Conservation (phyloP, 352 stramenopile genomes). For the Phytophthora pseudosyringae region DNA sequence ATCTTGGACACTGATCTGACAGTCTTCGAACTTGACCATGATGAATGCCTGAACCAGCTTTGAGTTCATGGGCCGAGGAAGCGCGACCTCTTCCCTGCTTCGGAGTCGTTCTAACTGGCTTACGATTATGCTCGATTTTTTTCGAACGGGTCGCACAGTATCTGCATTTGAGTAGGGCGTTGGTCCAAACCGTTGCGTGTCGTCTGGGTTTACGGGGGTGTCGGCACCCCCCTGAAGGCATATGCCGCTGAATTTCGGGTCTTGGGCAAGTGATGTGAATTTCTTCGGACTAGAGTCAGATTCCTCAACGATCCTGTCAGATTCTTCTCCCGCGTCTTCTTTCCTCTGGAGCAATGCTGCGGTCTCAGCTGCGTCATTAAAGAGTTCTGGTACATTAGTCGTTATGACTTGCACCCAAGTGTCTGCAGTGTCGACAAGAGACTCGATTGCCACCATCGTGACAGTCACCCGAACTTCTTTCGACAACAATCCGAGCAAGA, state of each 20-base stretch:
- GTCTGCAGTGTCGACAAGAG: constrained; percentile 69
- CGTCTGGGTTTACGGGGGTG: constrained; percentile 8
- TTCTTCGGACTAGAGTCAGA: constrained; percentile 61
- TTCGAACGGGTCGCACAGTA: constrained; percentile 22
- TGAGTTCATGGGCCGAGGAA: constrained; percentile 7
- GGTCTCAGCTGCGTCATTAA: constrained; percentile 23
- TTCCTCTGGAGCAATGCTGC: constrained; percentile 21
- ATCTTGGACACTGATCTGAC: constrained; percentile 82
- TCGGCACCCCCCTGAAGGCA: constrained; percentile 41
- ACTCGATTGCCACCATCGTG: constrained; percentile 64
- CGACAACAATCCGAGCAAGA: constrained; percentile 61
- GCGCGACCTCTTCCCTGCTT: constrained; percentile 10
- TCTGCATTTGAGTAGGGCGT: constrained; percentile 39
- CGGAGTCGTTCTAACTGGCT: constrained; percentile 13
- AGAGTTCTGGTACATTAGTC: constrained; percentile 52
- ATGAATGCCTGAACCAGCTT: constrained; percentile 61
- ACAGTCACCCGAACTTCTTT: constrained; percentile 67
- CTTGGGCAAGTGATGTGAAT: constrained; percentile 67
- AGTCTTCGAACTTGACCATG: constrained; percentile 80
- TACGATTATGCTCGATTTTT: constrained; percentile 15
- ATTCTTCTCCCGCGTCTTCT: constrained; percentile 12
- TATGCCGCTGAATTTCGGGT: constrained; percentile 75
- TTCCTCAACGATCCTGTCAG: background rate
- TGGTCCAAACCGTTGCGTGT: constrained; percentile 26
- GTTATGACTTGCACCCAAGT: constrained; percentile 66